Percentiles rank a stretch among this genome's conserved stretches.
Evolutionary conservation across 805 yeast genomes (phyloP).

Genomic region (Wilhelminamyces savonicus): DNA sequence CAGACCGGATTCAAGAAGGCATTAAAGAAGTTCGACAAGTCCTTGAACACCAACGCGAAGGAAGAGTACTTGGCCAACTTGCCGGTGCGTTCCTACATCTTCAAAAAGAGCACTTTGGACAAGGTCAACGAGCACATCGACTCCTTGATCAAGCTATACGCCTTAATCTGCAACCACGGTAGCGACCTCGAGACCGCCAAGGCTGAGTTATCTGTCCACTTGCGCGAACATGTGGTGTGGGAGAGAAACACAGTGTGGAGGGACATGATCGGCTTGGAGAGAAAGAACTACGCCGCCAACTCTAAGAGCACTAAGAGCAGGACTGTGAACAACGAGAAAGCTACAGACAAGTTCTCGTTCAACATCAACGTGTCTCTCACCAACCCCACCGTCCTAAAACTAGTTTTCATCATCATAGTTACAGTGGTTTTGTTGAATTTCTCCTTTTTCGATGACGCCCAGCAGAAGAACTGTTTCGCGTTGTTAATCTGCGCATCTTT

Average conservation of each 20-base stretch:
- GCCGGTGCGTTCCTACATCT: slow-evolving; percentile 34
- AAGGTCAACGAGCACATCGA: slow-evolving; percentile 27
- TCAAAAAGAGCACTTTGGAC: slow-evolving; percentile 25
- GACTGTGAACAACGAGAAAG: slow-evolving; percentile 3
- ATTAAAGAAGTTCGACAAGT: slow-evolving; percentile 48
- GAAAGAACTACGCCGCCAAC: slow-evolving; percentile 73
- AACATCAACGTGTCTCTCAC: slow-evolving; percentile 19
- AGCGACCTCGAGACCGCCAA: slow-evolving; percentile 39
- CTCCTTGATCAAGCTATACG: slow-evolving; percentile 25
- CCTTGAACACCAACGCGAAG: slow-evolving; percentile 38
- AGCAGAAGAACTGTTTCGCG: slow-evolving; percentile 57
- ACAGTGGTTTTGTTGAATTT: slow-evolving; percentile 34
- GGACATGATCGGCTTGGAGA: slow-evolving; percentile 58
- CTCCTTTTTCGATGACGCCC: slow-evolving; percentile 27
- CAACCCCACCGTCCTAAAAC: slow-evolving; percentile 35
- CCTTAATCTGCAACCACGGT: slow-evolving; percentile 26
- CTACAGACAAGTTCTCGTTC: too few species aligned
- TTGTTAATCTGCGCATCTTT: slow-evolving; percentile 74
- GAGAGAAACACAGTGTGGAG: slow-evolving; percentile 53
- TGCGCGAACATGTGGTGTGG: slow-evolving; percentile 51
- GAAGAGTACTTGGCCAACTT: slow-evolving; percentile 41
- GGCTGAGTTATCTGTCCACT: slow-evolving; percentile 50
- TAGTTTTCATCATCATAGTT: slow-evolving; percentile 40
- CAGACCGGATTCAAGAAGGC: slow-evolving; percentile 50
- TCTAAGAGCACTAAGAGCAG: slow-evolving; percentile 3